A percentile compares a stretch with the other conserved stretches of the same genome.
phyloP scores from a whole-genome alignment of 2,329 filamentous ascomycete genomes.

The Lanzia echinophila region DNA sequence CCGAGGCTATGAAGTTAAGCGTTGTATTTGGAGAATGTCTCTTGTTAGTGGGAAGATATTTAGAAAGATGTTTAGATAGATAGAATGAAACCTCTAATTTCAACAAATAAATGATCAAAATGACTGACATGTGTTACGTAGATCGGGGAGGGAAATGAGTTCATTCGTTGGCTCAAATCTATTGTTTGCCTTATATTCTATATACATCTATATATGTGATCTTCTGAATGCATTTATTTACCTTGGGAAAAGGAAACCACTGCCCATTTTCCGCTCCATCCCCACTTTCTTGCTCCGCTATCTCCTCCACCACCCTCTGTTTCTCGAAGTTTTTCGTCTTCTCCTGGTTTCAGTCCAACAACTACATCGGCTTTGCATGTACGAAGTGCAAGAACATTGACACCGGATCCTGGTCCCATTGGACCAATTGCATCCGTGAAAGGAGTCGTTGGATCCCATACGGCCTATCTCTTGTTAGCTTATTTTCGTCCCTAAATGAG shows the following conservation, averaged over 20 bases:
- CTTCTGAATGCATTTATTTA: conserved; percentile 35
- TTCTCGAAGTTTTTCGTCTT: conserved; percentile 72
- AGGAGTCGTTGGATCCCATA: conserved; percentile 81
- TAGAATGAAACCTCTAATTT: too few relatives aligned
- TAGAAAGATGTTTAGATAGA: too few relatives aligned
- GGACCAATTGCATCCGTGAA: conserved; percentile 82
- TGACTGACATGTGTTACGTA: too few relatives aligned
- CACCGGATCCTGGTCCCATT: conserved; percentile 70
- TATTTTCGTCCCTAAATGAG: conserved; percentile 2
- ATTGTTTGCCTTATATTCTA: background rate
- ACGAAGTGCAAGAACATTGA: conserved; percentile 79
- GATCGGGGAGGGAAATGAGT: background rate
- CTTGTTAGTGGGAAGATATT: too few relatives aligned
- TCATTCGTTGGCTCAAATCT: background rate
- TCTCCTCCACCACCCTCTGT: conserved; percentile 66
- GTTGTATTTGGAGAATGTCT: too few relatives aligned
- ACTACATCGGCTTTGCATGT: conserved; percentile 97
- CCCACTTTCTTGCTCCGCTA: conserved; percentile 66
- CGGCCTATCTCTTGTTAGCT: conserved; percentile 41
- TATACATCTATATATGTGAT: background rate
- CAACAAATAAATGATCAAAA: too few relatives aligned
- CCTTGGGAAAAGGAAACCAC: conserved; percentile 81
- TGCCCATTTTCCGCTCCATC: conserved; percentile 94
- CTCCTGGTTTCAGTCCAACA: conserved; percentile 73
- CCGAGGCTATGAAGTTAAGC: too few relatives aligned